Evolutionary conservation across 139 green algal genomes (phyloP).

Genomic region (Tetraselmis striata): DNA sequence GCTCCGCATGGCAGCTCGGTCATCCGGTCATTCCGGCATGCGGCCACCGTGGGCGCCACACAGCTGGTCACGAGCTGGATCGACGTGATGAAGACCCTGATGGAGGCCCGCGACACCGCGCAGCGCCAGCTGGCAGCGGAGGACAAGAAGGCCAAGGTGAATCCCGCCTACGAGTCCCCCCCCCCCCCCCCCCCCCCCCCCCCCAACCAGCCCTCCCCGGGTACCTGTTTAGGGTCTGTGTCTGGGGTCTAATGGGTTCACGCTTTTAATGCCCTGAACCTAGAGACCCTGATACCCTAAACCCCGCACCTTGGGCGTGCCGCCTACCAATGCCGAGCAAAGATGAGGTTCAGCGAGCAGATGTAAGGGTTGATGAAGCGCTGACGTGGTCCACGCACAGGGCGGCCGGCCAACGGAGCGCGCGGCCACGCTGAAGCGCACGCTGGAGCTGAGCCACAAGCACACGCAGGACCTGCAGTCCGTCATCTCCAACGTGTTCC

Average conservation of each 20-base stretch:
- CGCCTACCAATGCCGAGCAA: too few species aligned
- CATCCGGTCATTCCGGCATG: constrained; percentile 49
- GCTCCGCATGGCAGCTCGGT: constrained; percentile 52
- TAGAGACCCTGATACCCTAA: too few species aligned
- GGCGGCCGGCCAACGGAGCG: constrained; percentile 12
- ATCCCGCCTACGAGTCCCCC: too few species aligned
- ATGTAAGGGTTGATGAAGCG: too few species aligned
- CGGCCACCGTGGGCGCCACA: constrained; percentile 54
- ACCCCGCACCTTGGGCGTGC: too few species aligned
- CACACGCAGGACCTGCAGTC: constrained; percentile 39
- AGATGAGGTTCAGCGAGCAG: too few species aligned
- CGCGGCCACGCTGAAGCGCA: constrained; percentile 34
- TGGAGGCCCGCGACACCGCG: constrained; percentile 44
- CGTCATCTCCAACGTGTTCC: constrained; percentile 44
- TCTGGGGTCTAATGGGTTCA: too few species aligned
- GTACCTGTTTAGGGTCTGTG: neutral
- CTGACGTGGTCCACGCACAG: too few species aligned
- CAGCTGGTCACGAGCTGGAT: constrained; percentile 64
- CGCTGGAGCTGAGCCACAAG: constrained; percentile 31
- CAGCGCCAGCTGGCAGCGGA: constrained; percentile 59
- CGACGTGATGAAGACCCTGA: constrained; percentile 26
- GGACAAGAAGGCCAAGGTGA: constrained; percentile 20
- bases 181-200: too few species aligned
- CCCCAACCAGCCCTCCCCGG: too few species aligned
- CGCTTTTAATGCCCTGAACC: too few species aligned